Evolutionary conservation across 371 early-diverging fungal species (phyloP).

Genomic region (Aphelidium insulamus): DNA sequence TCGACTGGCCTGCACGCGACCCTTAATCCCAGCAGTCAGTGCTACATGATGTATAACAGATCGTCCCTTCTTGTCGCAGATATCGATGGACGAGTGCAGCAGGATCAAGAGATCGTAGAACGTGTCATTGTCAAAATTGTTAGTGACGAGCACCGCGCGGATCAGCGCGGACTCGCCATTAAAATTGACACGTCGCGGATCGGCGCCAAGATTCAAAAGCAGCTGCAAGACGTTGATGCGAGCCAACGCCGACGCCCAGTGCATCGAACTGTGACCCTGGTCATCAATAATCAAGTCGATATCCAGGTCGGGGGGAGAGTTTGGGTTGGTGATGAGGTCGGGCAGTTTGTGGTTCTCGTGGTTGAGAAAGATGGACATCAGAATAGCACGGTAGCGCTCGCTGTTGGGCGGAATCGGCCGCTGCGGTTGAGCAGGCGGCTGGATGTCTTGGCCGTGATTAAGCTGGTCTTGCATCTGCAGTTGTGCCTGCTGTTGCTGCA

Average conservation of each 20-base stretch:
- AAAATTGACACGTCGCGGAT: conserved; percentile 43
- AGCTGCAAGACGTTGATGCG: conserved; percentile 44
- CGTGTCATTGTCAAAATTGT: conserved; percentile 60
- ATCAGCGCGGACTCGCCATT: conserved; percentile 76
- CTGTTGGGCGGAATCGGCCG: conserved; percentile 2
- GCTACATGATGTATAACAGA: conserved; percentile 88
- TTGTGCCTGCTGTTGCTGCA: too few relatives aligned
- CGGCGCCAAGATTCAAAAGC: conserved; percentile 49
- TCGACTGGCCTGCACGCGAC: conserved; percentile 44
- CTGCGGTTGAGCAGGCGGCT: background rate
- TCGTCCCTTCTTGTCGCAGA: conserved; percentile 53
- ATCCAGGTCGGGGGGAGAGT: conserved; percentile 35
- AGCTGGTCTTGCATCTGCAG: too few relatives aligned
- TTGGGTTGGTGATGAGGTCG: conserved; percentile 17
- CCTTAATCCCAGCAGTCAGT: conserved; percentile 41
- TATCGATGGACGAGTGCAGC: conserved; percentile 45
- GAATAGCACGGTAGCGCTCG: conserved; percentile 31
- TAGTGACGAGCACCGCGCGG: conserved; percentile 63
- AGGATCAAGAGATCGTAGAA: conserved; percentile 53
- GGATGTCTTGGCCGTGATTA: background rate
- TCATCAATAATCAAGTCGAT: conserved; percentile 73
- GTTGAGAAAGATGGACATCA: conserved; percentile 46
- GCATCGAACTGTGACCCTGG: conserved; percentile 77
- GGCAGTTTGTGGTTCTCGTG: conserved; percentile 25
- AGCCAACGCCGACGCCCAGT: conserved; percentile 89